Percentiles rank a stretch among this genome's conserved stretches.
Evolutionary conservation across 2,329 filamentous ascomycete genomes (phyloP).

Genomic region (Alternaria arbusti): DNA sequence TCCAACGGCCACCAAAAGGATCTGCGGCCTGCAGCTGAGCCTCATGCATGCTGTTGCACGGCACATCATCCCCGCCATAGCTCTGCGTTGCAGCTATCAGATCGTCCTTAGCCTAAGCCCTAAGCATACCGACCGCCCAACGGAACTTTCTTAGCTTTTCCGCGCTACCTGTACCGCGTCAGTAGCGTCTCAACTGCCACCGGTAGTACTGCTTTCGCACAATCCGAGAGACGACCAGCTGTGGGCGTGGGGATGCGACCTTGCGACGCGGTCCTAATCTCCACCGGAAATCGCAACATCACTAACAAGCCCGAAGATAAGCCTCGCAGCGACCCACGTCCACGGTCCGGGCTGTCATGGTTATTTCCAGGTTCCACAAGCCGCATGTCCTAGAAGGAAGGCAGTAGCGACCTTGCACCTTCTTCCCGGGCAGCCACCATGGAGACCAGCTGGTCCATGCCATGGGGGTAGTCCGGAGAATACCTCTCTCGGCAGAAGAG

Average conservation of each 20-base stretch:
- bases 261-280: not conserved
- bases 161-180: slow-evolving; percentile 8
- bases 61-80: slow-evolving; percentile 14
- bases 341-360: not conserved
- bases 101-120: slow-evolving; percentile 4
- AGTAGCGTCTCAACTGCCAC: slow-evolving; percentile 1
- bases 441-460: not conserved
- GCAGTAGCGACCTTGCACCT: not conserved
- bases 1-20: slow-evolving; percentile 16
- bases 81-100: slow-evolving; percentile 4
- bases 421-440: slow-evolving; percentile 1
- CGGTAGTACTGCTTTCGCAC: slow-evolving; percentile 3
- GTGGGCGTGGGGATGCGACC: not conserved
- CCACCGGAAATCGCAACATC: not conserved
- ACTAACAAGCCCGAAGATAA: slow-evolving; percentile 8
- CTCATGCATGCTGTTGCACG: slow-evolving; percentile 8
- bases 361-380: not conserved
- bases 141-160: slow-evolving; percentile 1
- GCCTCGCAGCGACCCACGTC: slow-evolving; percentile 2
- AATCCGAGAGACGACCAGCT: slow-evolving; percentile 4
- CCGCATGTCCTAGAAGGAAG: not conserved
- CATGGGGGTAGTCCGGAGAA: slow-evolving; percentile 3
- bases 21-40: slow-evolving; percentile 12
- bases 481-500: not conserved
- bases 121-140: slow-evolving; percentile 3